phyloP scores from a whole-genome alignment of 768 basidiomycete genomes.

The Boletus edulis region DNA sequence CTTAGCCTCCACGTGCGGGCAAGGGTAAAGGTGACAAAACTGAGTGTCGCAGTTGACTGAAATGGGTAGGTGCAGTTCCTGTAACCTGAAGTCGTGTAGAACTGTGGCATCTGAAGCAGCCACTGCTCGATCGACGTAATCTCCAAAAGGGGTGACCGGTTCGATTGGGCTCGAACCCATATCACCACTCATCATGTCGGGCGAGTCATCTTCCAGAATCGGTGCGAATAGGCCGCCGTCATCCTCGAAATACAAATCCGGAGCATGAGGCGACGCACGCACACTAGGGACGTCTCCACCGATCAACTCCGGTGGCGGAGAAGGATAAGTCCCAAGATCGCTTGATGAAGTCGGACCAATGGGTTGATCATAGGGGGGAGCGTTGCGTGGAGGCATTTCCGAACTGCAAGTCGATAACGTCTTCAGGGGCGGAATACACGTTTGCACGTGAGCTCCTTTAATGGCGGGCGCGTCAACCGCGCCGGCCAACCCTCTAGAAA shows the following conservation, averaged over 20 bases:
- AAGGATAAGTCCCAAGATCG: background rate
- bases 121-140: conserved; percentile 73
- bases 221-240: conserved; percentile 51
- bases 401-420: conserved; percentile 9
- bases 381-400: conserved; percentile 11
- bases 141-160: conserved; percentile 73
- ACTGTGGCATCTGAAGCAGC: conserved; percentile 37
- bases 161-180: conserved; percentile 66
- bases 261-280: conserved; percentile 17
- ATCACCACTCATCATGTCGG: conserved; percentile 51
- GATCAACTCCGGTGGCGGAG: conserved; percentile 13
- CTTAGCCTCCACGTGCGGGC: conserved; percentile 12
- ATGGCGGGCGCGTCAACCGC: conserved; percentile 78
- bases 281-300: background rate
- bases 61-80: conserved; percentile 18
- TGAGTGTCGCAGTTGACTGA: conserved; percentile 27
- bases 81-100: conserved; percentile 21
- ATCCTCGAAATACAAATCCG: conserved; percentile 23
- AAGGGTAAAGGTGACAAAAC: conserved; percentile 21
- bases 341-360: background rate
- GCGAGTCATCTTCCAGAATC: conserved; percentile 63
- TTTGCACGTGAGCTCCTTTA: conserved; percentile 84
- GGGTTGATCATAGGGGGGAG: conserved; percentile 33
- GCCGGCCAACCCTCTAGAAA: conserved; percentile 70
- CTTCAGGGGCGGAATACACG: conserved; percentile 76